Conservation (phyloP, 2,329 filamentous ascomycete species). For the Trichoderma pleuroti region DNA sequence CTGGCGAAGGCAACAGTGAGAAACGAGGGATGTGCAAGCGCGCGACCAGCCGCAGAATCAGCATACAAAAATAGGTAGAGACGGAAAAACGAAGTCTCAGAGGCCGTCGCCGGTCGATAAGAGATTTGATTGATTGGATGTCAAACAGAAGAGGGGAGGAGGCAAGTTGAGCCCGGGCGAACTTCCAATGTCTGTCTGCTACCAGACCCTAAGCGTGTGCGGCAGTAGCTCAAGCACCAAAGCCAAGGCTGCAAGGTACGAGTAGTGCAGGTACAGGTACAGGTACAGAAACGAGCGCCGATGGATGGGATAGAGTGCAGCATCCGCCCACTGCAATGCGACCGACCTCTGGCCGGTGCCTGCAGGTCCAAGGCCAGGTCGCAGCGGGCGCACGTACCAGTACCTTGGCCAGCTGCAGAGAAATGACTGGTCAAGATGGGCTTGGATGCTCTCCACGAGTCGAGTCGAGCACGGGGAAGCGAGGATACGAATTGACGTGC, state of each 20-base stretch:
- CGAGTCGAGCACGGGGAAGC: constrained; percentile 6
- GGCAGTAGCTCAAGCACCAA: background rate
- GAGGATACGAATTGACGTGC: constrained; percentile 13
- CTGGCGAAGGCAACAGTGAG: background rate
- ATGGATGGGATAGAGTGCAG: background rate
- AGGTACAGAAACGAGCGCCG: background rate
- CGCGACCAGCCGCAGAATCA: constrained; percentile 14
- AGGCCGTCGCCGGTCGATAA: constrained; percentile 5
- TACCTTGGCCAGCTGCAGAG: background rate
- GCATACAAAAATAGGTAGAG: background rate
- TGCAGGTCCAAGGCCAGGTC: background rate
- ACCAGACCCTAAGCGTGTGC: background rate
- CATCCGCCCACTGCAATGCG: background rate
- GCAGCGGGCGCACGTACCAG: background rate
- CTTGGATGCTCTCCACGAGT: background rate
- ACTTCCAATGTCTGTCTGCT: background rate
- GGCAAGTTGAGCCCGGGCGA: background rate
- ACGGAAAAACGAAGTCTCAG: constrained; percentile 9
- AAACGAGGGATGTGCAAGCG: constrained; percentile 1
- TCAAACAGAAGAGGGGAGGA: constrained; percentile 7
- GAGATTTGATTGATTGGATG: constrained; percentile 6
- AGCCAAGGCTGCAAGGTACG: background rate
- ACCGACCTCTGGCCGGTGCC: background rate
- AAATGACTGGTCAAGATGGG: background rate
- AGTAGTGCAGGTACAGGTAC: background rate